These are phyloP conservation scores for Ramularia endophylla DNA, from an alignment of 2,329 filamentous ascomycete species.

Conservation along the genomic window DNA sequence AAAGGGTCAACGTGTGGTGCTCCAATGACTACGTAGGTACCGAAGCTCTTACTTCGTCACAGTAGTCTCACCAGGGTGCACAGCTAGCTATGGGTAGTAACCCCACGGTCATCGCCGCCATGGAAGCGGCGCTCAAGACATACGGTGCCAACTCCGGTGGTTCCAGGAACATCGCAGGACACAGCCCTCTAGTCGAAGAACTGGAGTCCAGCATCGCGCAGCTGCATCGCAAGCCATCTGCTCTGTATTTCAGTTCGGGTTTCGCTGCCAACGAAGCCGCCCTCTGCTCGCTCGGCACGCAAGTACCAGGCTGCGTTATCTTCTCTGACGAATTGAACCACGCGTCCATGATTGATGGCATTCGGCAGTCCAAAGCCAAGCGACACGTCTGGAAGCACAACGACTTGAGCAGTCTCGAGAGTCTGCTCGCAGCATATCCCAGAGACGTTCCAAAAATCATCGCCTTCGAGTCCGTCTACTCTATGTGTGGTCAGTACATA, in stretches of 20 bases:
- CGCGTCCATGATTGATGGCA: conserved; percentile 98
- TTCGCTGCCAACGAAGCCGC: conserved; percentile 98
- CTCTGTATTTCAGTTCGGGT: conserved; percentile 93
- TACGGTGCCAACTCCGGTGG: conserved; percentile 95
- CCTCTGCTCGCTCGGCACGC: conserved; percentile 87
- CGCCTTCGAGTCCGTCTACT: conserved; percentile 97
- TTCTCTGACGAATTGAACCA: conserved; percentile 97
- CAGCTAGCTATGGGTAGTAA: conserved; percentile 98
- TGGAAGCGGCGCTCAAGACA: conserved; percentile 91
- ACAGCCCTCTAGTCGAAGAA: conserved; percentile 87
- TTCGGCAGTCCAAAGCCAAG: conserved; percentile 91
- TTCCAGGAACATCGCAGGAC: conserved; percentile 98
- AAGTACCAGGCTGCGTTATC: conserved; percentile 93
- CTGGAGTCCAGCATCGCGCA: conserved; percentile 78
- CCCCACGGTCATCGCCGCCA: conserved; percentile 73
- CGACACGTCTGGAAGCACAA: conserved; percentile 99
- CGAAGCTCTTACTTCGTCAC: no score
- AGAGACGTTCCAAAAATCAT: conserved; percentile 91
- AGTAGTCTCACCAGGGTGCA: no score
- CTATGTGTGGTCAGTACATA: conserved; percentile 70
- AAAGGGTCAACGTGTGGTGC: conserved; percentile 95
- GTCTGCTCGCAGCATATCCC: conserved; percentile 82
- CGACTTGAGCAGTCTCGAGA: conserved; percentile 82
- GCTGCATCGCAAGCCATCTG: conserved; percentile 84
- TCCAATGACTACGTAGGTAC: conserved; percentile 99